phyloP scores from a whole-genome alignment of 2,329 filamentous ascomycete species.

The Septoria linicola region DNA sequence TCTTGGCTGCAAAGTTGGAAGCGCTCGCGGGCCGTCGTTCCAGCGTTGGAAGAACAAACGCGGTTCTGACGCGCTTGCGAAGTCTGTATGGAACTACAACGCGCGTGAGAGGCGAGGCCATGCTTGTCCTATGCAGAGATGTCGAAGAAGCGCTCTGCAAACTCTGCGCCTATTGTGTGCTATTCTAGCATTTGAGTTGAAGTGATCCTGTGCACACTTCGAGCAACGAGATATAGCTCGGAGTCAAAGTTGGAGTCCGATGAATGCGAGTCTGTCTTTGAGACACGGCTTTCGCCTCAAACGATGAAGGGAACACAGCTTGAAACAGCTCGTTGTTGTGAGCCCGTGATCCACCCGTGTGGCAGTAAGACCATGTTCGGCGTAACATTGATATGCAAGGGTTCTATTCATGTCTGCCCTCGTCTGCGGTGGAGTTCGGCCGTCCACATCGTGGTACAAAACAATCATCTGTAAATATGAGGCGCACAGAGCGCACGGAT shows the following conservation, averaged over 20 bases:
- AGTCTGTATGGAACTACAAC: not conserved
- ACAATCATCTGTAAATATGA: not conserved
- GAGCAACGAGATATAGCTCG: not conserved
- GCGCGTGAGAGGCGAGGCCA: not conserved
- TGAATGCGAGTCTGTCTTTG: not conserved
- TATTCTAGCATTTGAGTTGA: slow-evolving; percentile 1
- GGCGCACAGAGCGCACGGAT: not conserved
- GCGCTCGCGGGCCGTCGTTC: not conserved
- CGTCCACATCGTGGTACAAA: not conserved
- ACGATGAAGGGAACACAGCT: no score
- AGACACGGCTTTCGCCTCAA: not conserved
- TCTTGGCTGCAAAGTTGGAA: not conserved
- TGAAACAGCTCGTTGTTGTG: no score
- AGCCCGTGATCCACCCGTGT: no score
- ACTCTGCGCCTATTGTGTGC: not conserved
- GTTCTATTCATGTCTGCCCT: not conserved
- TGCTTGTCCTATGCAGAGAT: not conserved
- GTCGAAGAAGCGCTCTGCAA: not conserved
- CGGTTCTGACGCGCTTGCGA: not conserved
- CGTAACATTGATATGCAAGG: not conserved
- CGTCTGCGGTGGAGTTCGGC: not conserved
- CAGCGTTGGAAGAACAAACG: not conserved
- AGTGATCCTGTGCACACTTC: not conserved
- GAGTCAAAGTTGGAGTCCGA: not conserved
- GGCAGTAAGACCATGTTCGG: not conserved